Percentiles rank a stretch among this genome's conserved stretches.
Conservation (phyloP, 2,329 filamentous ascomycete species). For the Penicillium sp. region DNA sequence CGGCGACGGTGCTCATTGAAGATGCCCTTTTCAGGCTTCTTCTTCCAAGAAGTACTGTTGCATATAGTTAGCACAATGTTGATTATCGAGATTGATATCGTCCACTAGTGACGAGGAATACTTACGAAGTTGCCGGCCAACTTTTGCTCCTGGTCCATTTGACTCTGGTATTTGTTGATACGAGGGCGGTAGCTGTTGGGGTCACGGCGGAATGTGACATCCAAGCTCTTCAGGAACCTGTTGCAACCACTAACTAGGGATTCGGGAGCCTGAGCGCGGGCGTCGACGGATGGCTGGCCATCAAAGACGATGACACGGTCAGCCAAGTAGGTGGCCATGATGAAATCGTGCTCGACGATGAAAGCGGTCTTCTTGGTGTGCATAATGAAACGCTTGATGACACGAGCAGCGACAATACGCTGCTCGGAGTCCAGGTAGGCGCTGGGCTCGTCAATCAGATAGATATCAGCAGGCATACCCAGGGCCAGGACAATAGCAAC, state of each 20-base stretch:
- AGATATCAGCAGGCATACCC: slow-evolving; percentile 93
- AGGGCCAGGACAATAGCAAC: slow-evolving; percentile 97
- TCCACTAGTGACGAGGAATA: slow-evolving; percentile 50
- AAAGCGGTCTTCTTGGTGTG: slow-evolving; percentile 99
- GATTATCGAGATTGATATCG: background rate
- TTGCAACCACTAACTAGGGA: slow-evolving; percentile 95
- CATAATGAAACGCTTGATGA: slow-evolving; percentile 99
- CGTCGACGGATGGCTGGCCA: slow-evolving; percentile 81
- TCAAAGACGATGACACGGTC: slow-evolving; percentile 99
- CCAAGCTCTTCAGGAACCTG: slow-evolving; percentile 89
- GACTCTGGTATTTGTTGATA: slow-evolving; percentile 96
- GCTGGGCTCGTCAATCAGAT: slow-evolving; percentile 95
- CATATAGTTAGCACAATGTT: slow-evolving; percentile 6
- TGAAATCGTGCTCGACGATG: slow-evolving; percentile 99
- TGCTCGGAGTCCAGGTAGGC: slow-evolving; percentile 98
- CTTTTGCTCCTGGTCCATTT: slow-evolving; percentile 98
- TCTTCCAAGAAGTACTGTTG: slow-evolving; percentile 85
- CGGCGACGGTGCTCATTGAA: slow-evolving; percentile 41
- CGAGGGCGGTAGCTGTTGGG: slow-evolving; percentile 93
- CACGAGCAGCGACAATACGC: slow-evolving; percentile 92
- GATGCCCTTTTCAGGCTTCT: slow-evolving; percentile 64
- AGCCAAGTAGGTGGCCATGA: slow-evolving; percentile 80
- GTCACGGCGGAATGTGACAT: slow-evolving; percentile 97
- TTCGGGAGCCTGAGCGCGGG: slow-evolving; percentile 85
- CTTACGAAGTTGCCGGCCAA: slow-evolving; percentile 71